These are phyloP conservation scores for Sphagnurus paluster DNA, from an alignment of 1,284 basidiomycete species.

Conservation along the genomic window DNA sequence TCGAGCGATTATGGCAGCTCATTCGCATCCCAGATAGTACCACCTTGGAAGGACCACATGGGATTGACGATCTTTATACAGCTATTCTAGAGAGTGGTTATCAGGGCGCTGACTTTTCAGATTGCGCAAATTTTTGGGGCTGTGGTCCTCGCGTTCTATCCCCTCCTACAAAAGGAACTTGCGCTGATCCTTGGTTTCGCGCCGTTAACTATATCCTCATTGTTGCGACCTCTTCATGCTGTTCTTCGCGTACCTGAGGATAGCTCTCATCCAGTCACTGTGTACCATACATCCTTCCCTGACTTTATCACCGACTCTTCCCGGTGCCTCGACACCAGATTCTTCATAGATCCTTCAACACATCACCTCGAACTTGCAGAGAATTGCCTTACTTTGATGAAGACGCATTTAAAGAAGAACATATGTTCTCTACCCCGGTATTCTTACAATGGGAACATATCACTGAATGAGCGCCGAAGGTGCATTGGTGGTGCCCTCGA, in stretches of 20 bases:
- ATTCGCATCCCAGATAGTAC: background rate
- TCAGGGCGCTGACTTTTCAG: background rate
- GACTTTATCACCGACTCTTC: slow-evolving; percentile 6
- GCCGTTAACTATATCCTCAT: background rate
- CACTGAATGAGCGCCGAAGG: background rate
- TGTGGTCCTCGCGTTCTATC: slow-evolving; percentile 2
- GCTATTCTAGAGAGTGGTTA: background rate
- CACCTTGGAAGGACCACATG: background rate
- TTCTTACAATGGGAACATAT: background rate
- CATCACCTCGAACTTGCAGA: slow-evolving; percentile 2
- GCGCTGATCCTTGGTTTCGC: background rate
- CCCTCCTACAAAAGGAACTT: background rate
- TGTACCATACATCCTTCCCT: slow-evolving; percentile 10
- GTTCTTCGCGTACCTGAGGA: slow-evolving; percentile 3
- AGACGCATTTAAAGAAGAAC: slow-evolving; percentile 2
- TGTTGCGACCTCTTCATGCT: slow-evolving; percentile 2
- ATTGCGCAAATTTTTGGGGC: background rate
- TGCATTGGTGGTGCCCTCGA: slow-evolving; percentile 1
- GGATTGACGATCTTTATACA: slow-evolving; percentile 1
- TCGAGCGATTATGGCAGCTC: background rate
- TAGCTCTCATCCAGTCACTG: background rate
- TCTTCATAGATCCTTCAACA: background rate
- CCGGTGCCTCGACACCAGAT: slow-evolving; percentile 2
- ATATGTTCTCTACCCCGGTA: slow-evolving; percentile 4
- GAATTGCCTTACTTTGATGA: slow-evolving; percentile 6